Evolutionary conservation across 169 alveolate genomes (phyloP), one percentile per base, ranked within the genome.

Genomic region (Plasmodium gallinaceum): DNA sequence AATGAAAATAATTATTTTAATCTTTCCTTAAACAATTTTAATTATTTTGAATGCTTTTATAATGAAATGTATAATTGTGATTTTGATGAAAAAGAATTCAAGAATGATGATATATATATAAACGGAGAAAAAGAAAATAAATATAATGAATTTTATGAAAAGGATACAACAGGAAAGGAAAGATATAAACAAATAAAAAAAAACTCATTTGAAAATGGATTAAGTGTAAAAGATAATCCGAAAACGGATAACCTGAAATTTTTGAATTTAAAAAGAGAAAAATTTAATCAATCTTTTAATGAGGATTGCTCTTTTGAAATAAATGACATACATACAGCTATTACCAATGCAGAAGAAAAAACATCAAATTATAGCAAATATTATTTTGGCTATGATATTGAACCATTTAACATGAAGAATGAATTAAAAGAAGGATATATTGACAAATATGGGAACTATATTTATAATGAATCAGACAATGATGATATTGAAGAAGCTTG

Each of bases 361-460:
- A 83, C 91, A 39, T 54, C 57, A 43, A 9, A 83, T 46, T 83
- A 83, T 48, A 83, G 52, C 57, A 73, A 83, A 69, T 83, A 83
- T 61, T 83, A 83, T 62, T 83, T 83, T 46, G 91, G 91, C 7
- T 83, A 57, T 48, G 76, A 88, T n/a, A 88, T 92, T 3, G 95
- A 92, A 51, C 95, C 95, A 9, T 92, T 92, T 83, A 74, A 92
- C 51, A 92, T 92, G 95, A 70, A 85, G 37, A 74, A 69, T 39
- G 95, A 92, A 73, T 68, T 92, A 80, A 74, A 62, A 68, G 92
- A 92, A 52, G 95, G 95, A 24, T 88, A 78, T 20, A 88, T 92
- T 24, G 95, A 92, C 51, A 75, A 70, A 62, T 69, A 65, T 57
- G 95, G 95, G 5, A 92, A 70, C 14, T 92, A 92, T 57, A 60